Conservation (phyloP, 306 rosid species). For the Quercus alba region DNA sequence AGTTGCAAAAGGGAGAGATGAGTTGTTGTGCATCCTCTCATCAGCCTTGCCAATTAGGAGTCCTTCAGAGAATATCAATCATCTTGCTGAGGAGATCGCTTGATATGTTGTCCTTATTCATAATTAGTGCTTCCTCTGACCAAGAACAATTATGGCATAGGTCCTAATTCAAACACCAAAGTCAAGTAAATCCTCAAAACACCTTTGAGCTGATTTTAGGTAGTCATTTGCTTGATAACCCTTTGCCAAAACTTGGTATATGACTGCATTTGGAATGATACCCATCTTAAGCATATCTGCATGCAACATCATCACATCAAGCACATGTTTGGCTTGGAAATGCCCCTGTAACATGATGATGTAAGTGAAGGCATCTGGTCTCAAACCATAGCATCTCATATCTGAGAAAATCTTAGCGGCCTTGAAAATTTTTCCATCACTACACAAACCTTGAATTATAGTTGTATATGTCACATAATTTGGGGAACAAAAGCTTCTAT, state of each 20-base stretch:
- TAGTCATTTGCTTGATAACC: conserved; percentile 48
- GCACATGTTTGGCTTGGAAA: conserved; percentile 40
- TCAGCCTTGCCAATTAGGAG: too few species aligned
- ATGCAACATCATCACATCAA: conserved; percentile 69
- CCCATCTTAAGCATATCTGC: conserved; percentile 69
- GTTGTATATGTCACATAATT: conserved; percentile 49
- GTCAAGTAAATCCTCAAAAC: conserved; percentile 28
- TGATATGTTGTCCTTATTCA: not conserved
- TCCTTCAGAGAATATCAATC: not conserved
- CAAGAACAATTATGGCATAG: not conserved
- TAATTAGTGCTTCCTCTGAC: not conserved
- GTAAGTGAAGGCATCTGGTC: conserved; percentile 50
- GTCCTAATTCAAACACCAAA: conserved; percentile 4
- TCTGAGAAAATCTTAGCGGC: conserved; percentile 59
- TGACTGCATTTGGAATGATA: conserved; percentile 30
- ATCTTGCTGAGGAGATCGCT: conserved; percentile 3
- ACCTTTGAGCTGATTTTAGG: conserved; percentile 31
- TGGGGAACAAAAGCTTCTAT: conserved; percentile 28
- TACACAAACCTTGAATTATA: conserved; percentile 63
- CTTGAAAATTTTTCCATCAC: conserved; percentile 54
- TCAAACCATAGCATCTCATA: conserved; percentile 55
- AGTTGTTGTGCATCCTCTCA: not conserved
- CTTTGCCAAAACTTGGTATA: conserved; percentile 28
- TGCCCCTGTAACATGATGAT: conserved; percentile 47
- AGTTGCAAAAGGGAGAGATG: not conserved